Evolutionary conservation across 1,284 basidiomycete species (phyloP), one percentile per base, ranked within the genome.

Genomic region (Volvariella surrecta): DNA sequence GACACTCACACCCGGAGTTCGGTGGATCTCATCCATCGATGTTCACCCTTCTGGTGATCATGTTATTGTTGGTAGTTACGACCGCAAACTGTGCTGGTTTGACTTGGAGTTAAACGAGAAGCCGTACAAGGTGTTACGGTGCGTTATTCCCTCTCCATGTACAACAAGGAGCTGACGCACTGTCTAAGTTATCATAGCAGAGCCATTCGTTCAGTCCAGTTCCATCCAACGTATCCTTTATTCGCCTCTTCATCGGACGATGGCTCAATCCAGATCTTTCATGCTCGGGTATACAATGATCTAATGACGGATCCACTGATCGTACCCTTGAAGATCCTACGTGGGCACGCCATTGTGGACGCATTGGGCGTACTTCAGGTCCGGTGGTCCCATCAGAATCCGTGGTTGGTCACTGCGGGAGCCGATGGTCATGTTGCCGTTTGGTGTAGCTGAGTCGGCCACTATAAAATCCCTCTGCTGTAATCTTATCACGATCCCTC

Each of bases 81-180:
- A 99, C 68, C 86, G 90, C 54, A 95, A 97, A 63, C 69, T 99
- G 13, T 93, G 90, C 57, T 99, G 96, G 96, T 99, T 99, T 63
- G 96, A 99, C 68, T 71, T 99, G 47, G 96, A 99, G 58, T 78
- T 99, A 44, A 89, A 85, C 55, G 84, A 88, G 53, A 93, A 95
- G 60, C 96, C 96, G 1, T 99, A 94, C 76, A 96, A 96, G 67
- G 83, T 96, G 45, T 70, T 99, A 53, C 81, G 93, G 82, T 90
- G 55, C 43, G 61, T n/a, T 51, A 47, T 49, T 44, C 32, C 41
- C 24, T 9, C 4, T 43, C 8, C 31, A 15, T 37, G n/a, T 35
- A 39, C 39, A 30, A 45, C 11, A 41, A 28, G 11, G 6, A 28
- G 6, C 24, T 28, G 32, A 35, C 44, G 32, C 49, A 42, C 51